Conservation (phyloP, 2,329 filamentous ascomycete species). For the Ilyonectria destructans region DNA sequence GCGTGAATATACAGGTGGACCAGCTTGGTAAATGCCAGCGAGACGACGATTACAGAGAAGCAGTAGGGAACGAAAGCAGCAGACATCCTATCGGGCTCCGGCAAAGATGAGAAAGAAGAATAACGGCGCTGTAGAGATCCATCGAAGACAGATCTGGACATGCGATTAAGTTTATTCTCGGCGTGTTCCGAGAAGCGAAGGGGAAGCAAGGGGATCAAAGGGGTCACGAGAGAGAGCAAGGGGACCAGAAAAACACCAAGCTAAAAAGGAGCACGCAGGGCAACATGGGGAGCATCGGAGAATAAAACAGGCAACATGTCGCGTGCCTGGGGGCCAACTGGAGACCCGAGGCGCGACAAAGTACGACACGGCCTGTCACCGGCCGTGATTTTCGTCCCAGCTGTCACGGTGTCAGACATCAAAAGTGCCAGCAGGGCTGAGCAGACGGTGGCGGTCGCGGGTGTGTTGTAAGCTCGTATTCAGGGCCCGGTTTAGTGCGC, state of each 20-base stretch:
- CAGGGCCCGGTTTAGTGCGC: background rate
- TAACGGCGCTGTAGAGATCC: background rate
- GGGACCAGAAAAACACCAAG: too few species aligned
- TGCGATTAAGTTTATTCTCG: background rate
- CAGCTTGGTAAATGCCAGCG: conserved; percentile 49
- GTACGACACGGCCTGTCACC: background rate
- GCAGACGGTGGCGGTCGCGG: background rate
- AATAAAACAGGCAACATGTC: conserved; percentile 47
- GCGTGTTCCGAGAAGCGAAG: background rate
- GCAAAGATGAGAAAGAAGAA: background rate
- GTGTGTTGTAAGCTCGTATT: background rate
- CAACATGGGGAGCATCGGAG: background rate
- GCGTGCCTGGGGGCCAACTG: conserved; percentile 33
- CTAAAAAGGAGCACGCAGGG: too few species aligned
- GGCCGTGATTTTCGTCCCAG: background rate
- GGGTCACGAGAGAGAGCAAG: too few species aligned
- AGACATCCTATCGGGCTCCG: conserved; percentile 37
- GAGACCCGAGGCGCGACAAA: background rate
- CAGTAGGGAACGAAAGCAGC: conserved; percentile 48
- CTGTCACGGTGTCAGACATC: background rate
- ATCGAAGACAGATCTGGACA: background rate
- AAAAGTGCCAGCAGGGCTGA: background rate
- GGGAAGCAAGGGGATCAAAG: too few species aligned
- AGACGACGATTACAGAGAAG: conserved; percentile 51
- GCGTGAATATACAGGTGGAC: conserved; percentile 51